phyloP scores from a whole-genome alignment of 495 filamentous ascomycete genomes.

The Tuber microsphaerosporum region DNA sequence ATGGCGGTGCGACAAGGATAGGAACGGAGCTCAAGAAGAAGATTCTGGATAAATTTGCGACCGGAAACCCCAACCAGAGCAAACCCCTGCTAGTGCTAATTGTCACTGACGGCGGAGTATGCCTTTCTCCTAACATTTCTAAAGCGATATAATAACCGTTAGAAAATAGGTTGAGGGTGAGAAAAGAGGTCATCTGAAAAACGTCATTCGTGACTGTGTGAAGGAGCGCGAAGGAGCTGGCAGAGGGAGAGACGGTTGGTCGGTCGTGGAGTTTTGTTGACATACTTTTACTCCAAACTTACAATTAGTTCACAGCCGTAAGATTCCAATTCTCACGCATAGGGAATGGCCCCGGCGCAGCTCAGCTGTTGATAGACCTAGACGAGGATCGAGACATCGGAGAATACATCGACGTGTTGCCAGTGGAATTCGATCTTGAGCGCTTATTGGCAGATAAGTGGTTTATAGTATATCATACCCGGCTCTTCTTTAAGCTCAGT shows the following conservation, averaged over 20 bases:
- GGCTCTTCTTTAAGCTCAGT: no score
- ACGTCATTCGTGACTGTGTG: conserved; percentile 46
- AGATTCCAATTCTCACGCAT: conserved; percentile 55
- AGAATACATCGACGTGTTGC: conserved; percentile 48
- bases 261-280: background rate
- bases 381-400: conserved; percentile 58
- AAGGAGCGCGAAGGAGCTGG: background rate
- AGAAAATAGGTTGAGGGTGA: no score
- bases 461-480: no score
- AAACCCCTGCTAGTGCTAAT: no score
- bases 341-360: conserved; percentile 45
- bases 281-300: conserved; percentile 27
- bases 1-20: conserved; percentile 24
- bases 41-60: conserved; percentile 48
- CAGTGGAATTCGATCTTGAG: background rate
- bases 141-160: no score
- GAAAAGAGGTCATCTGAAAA: conserved; percentile 48
- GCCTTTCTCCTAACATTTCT: no score
- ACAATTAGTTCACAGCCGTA: conserved; percentile 46
- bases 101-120: no score
- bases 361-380: conserved; percentile 54
- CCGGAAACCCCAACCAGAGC: no score
- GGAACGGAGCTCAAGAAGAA: conserved; percentile 51
- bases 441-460: no score
- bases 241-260: background rate